phyloP scores from a whole-genome alignment of 2,329 filamentous ascomycete genomes.

The Beauveria rudraprayagi region DNA sequence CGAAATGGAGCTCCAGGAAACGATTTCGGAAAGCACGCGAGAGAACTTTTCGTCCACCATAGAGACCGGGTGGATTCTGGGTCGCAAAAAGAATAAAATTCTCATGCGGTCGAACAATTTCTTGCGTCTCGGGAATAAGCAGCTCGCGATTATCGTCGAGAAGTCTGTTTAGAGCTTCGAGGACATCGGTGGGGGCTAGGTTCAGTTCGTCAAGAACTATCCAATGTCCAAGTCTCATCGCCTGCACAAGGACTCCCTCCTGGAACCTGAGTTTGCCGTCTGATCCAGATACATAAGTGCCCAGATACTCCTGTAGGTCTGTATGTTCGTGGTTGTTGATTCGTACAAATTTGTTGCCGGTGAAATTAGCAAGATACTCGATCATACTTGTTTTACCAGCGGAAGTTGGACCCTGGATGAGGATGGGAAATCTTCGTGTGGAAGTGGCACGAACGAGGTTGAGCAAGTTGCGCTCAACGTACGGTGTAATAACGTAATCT shows the following conservation, averaged over 20 bases:
- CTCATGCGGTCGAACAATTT: constrained; percentile 81
- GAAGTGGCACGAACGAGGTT: constrained; percentile 92
- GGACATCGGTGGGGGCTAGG: constrained; percentile 88
- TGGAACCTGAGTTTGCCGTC: constrained; percentile 85
- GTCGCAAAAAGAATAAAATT: constrained; percentile 98
- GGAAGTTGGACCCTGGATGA: constrained; percentile 94
- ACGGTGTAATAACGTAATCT: constrained; percentile 95
- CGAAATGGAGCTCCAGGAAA: constrained; percentile 94
- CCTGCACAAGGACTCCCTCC: constrained; percentile 88
- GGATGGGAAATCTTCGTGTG: constrained; percentile 81
- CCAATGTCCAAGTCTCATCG: constrained; percentile 89
- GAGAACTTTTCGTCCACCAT: constrained; percentile 87
- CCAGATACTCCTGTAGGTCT: constrained; percentile 93
- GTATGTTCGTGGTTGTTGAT: constrained; percentile 99
- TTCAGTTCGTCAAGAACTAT: constrained; percentile 98
- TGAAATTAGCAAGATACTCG: constrained; percentile 92
- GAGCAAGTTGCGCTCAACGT: constrained; percentile 87
- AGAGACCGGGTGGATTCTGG: constrained; percentile 91
- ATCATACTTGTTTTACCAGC: constrained; percentile 99
- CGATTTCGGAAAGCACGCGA: constrained; percentile 94
- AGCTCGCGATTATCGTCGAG: constrained; percentile 95
- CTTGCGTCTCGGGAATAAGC: constrained; percentile 92
- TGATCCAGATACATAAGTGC: constrained; percentile 79
- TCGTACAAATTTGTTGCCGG: constrained; percentile 91
- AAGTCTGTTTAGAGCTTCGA: constrained; percentile 91